phyloP scores from a whole-genome alignment of 768 basidiomycete genomes.

The Panellus pusillus region DNA sequence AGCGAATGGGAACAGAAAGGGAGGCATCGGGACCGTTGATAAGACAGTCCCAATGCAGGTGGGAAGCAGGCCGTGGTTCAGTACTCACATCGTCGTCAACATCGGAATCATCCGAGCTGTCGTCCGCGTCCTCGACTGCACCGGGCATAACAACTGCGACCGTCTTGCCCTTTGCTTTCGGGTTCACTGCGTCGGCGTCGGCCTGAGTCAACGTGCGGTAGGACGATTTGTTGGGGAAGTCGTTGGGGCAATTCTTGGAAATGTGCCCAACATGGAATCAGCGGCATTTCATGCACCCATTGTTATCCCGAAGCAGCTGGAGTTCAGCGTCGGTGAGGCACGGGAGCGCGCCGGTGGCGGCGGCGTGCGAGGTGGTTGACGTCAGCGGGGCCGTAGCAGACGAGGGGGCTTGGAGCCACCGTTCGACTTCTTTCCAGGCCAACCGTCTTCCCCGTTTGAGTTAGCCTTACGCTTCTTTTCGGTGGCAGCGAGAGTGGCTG shows the following conservation, averaged over 20 bases:
- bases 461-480: background rate
- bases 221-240: constrained; percentile 14
- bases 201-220: constrained; percentile 22
- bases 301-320: constrained; percentile 9
- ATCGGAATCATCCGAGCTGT: constrained; percentile 2
- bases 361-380: background rate
- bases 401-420: background rate
- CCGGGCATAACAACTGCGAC: background rate
- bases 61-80: constrained; percentile 3
- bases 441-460: no score
- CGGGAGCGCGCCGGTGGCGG: background rate
- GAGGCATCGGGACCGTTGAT: background rate
- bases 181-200: background rate
- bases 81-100: constrained; percentile 14
- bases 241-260: constrained; percentile 18
- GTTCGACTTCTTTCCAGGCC: background rate
- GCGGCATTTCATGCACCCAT: constrained; percentile 30
- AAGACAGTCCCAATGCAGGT: constrained; percentile 5
- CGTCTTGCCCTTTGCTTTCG: background rate
- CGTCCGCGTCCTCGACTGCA: background rate
- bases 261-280: constrained; percentile 16
- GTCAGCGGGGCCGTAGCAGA: background rate
- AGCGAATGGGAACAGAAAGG: background rate
- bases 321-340: constrained; percentile 10
- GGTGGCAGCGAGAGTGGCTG: background rate